Evolutionary conservation across 1,284 basidiomycete species (phyloP), one percentile per base, ranked within the genome.

Genomic region (Sporisorium graminicola): DNA sequence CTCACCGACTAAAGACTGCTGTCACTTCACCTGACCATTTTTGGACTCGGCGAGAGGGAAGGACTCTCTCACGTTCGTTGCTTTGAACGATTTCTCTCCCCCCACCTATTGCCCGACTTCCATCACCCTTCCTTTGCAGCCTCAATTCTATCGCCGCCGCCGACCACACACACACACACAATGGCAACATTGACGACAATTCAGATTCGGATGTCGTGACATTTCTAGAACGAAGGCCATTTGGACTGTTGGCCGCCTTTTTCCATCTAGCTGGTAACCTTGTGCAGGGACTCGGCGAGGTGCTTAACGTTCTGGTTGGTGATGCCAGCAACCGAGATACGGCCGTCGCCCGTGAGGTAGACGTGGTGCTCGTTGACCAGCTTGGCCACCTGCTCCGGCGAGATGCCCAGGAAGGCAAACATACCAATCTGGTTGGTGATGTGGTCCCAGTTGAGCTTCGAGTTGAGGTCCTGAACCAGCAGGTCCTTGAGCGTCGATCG

Each of bases 391-490:
- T 85, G 84, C 69, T 85, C 82, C 16, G 85, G 85, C 58, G 82
- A 79, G 76, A 86, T 76, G 44, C 67, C 59, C 60, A 83, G 74
- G 79, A 81, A 85, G 59, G 82, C 82, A 63, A 85, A 85, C 83
- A 85, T 85, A 63, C 83, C 85, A 50, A 86, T 86, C 74, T 86
- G 85, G 76, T 83, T 86, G 61, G 84, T 86, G 69, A 86, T 86
- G 74, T 86, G 85, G 76, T 85, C 82, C 85, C 85, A 86, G 76
- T 86, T 86, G 64, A 80, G 79, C 81, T 86, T 84, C 55, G 80
- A 84, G 69, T 81, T 80, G 46, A 80, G 64, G 62, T 86, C 83
- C 40, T 86, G 52, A 24, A 85, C 84, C 12, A 86, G 77, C 40
- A 85, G 77, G 52, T 73, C 52, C 65, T 84, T 82, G 53, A 86